A percentile compares a stretch with the other conserved stretches of the same genome.
phyloP scores from a whole-genome alignment of 495 filamentous ascomycete species.

The Tetracladium marchalianum region DNA sequence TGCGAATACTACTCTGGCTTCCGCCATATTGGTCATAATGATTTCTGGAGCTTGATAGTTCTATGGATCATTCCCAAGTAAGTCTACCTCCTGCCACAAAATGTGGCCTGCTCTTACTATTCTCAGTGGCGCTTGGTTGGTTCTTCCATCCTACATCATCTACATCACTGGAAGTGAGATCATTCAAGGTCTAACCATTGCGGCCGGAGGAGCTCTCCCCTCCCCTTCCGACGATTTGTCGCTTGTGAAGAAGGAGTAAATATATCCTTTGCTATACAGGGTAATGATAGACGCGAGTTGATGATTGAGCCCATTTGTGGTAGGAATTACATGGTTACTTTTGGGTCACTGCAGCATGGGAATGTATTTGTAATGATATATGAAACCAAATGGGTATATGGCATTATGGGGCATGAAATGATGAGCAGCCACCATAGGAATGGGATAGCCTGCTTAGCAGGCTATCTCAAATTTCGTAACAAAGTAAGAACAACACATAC shows the following conservation, averaged over 20 bases:
- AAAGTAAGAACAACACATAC: no score
- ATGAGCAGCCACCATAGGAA: no score
- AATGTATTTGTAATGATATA: no score
- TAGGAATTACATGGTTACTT: background rate
- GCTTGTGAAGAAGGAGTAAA: constrained; percentile 22
- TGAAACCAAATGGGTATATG: no score
- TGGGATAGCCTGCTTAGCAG: no score
- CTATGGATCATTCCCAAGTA: constrained; percentile 79
- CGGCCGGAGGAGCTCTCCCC: constrained; percentile 18
- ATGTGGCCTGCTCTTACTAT: background rate
- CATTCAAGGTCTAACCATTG: constrained; percentile 49
- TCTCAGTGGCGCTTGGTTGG: constrained; percentile 65
- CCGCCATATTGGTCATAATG: constrained; percentile 72
- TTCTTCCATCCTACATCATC: constrained; percentile 61
- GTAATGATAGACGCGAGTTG: background rate
- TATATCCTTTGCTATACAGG: background rate
- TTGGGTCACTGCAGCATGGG: background rate
- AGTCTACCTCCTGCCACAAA: constrained; percentile 21
- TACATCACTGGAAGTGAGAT: constrained; percentile 64
- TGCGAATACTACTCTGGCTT: constrained; percentile 73
- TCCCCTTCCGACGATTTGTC: constrained; percentile 11
- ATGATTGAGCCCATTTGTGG: background rate
- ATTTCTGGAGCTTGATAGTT: constrained; percentile 41
- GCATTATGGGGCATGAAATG: no score
- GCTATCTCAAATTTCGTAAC: no score